These are phyloP conservation scores for Sporisorium scitamineum DNA, from an alignment of 1,284 basidiomycete species.

Conservation along the genomic window DNA sequence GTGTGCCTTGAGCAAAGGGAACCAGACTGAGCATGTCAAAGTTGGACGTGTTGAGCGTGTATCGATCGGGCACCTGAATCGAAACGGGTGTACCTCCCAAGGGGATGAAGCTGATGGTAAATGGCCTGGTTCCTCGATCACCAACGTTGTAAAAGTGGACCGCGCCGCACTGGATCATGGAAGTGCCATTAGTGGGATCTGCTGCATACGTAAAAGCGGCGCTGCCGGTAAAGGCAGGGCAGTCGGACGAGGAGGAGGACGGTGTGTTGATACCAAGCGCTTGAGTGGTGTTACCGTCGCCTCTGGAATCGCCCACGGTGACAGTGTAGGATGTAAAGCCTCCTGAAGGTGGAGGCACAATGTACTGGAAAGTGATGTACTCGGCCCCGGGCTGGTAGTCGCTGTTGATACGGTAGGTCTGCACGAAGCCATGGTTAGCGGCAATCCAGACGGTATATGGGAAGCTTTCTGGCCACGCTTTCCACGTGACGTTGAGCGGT, in stretches of 20 bases:
- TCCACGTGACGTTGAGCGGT: conserved; percentile 59
- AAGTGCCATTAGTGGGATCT: conserved; percentile 35
- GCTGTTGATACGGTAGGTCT: conserved; percentile 45
- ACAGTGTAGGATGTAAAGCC: conserved; percentile 46
- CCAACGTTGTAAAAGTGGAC: conserved; percentile 55
- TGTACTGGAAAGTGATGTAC: conserved; percentile 54
- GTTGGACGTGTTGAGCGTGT: conserved; percentile 42
- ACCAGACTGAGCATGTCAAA: conserved; percentile 40
- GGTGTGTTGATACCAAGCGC: conserved; percentile 35
- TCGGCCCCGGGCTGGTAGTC: conserved; percentile 45
- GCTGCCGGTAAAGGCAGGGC: conserved; percentile 43
- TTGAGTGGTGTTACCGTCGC: conserved; percentile 52
- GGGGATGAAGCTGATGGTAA: conserved; percentile 54
- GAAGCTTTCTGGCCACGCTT: conserved; percentile 17
- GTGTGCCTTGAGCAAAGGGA: conserved; percentile 48
- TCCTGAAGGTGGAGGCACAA: conserved; percentile 36
- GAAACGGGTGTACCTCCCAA: conserved; percentile 40
- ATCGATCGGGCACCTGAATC: conserved; percentile 35
- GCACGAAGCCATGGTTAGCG: conserved; percentile 41
- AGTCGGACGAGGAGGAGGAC: conserved; percentile 16
- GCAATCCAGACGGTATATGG: conserved; percentile 57
- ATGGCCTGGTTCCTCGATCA: conserved; percentile 49
- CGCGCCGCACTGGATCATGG: conserved; percentile 50
- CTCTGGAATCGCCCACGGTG: conserved; percentile 42
- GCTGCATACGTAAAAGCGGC: conserved; percentile 44